A percentile compares a stretch with the other conserved stretches of the same genome.
phyloP scores from a whole-genome alignment of 2,329 filamentous ascomycete genomes.

The Ascosphaera apis region DNA sequence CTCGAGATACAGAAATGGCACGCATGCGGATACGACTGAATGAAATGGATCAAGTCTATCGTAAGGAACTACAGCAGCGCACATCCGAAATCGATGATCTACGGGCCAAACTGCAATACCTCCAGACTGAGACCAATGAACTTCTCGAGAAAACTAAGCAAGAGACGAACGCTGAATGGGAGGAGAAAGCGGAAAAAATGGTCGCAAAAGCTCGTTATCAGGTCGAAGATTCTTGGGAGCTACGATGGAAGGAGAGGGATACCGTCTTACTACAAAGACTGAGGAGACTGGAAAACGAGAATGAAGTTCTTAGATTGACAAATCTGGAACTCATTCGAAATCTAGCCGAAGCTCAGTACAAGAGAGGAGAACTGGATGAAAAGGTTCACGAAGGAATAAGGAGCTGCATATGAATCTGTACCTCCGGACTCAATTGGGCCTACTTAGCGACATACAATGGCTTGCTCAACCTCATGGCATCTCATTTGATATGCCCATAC shows the following conservation, averaged over 20 bases:
- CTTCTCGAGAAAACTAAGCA: conserved; percentile 12
- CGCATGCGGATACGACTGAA: conserved; percentile 10
- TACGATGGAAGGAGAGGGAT: conserved; percentile 14
- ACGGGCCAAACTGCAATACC: conserved; percentile 6
- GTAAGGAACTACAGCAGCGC: conserved; percentile 11
- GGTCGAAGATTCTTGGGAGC: conserved; percentile 16
- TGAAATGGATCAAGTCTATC: conserved; percentile 12
- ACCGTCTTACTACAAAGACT: no score
- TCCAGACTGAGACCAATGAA: conserved; percentile 8
- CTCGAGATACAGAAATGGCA: conserved; percentile 11
- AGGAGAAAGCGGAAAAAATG: conserved; percentile 8
- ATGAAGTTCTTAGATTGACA: neutral
- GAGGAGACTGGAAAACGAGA: neutral
- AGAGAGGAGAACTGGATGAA: no score
- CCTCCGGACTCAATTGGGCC: no score
- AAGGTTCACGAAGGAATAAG: no score
- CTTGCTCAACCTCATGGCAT: no score
- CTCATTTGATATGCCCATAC: no score
- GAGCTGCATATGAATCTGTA: no score
- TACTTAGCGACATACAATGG: no score
- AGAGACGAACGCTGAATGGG: conserved; percentile 15
- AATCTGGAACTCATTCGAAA: no score
- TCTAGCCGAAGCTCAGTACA: no score
- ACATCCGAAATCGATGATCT: conserved; percentile 12
- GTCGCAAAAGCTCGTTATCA: conserved; percentile 12